phyloP scores from a whole-genome alignment of 768 basidiomycete species.

The Candolleomyces eurysporus region DNA sequence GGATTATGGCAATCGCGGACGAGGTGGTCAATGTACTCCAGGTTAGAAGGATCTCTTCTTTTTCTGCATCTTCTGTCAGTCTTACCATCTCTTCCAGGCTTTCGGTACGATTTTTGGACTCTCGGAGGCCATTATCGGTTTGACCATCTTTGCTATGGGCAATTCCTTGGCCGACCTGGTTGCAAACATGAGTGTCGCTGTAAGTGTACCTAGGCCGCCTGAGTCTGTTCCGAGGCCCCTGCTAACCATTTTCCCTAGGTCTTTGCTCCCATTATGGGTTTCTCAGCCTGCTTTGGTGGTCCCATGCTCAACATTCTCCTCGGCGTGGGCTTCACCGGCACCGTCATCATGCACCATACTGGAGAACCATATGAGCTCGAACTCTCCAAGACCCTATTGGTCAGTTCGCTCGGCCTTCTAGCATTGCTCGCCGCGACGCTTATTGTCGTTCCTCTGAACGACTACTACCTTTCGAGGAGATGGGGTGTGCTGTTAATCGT shows the following conservation, averaged over 20 bases:
- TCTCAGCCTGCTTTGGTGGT: constrained; percentile 92
- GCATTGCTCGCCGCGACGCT: constrained; percentile 71
- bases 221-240: neutral
- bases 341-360: constrained; percentile 73
- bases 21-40: constrained; percentile 90
- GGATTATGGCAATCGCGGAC: constrained; percentile 98
- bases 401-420: constrained; percentile 82
- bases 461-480: constrained; percentile 70
- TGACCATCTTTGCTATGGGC: constrained; percentile 95
- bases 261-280: constrained; percentile 92
- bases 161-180: constrained; percentile 97
- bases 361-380: constrained; percentile 64
- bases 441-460: constrained; percentile 82
- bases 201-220: constrained; percentile 28
- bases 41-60: constrained; percentile 40
- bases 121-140: constrained; percentile 94
- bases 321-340: constrained; percentile 89
- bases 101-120: constrained; percentile 93
- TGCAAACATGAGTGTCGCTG: constrained; percentile 94
- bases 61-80: neutral
- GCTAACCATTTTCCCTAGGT: constrained; percentile 36
- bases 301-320: constrained; percentile 91
- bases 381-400: constrained; percentile 81
- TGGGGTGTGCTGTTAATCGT: constrained; percentile 83
- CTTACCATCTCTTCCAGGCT: constrained; percentile 49